Evolutionary conservation across 1,284 basidiomycete species (phyloP).

Genomic region (Cystobasidium slooffiae): DNA sequence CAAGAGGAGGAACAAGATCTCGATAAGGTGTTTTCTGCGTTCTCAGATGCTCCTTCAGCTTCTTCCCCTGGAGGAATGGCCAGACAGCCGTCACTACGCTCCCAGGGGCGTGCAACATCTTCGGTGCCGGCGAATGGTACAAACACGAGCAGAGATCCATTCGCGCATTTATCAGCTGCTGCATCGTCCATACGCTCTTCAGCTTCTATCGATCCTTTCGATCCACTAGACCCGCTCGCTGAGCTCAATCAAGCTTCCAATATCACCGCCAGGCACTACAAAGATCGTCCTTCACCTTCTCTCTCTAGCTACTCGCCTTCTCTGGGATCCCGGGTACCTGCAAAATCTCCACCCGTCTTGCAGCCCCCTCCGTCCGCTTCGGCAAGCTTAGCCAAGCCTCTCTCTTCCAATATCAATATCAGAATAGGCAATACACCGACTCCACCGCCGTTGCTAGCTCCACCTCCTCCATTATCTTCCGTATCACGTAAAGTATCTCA

Average conservation of each 20-base stretch:
- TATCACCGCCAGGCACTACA: constrained; percentile 14
- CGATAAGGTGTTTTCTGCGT: constrained; percentile 32
- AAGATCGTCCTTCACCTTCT: constrained; percentile 24
- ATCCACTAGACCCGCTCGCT: constrained; percentile 33
- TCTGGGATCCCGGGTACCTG: neutral
- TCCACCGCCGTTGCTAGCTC: constrained; percentile 29
- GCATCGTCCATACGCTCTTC: constrained; percentile 31
- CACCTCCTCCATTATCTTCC: constrained; percentile 18
- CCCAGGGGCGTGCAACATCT: neutral
- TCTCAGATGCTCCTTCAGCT: constrained; percentile 20
- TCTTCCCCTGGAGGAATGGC: neutral
- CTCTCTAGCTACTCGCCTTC: neutral
- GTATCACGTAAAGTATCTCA: constrained; percentile 3
- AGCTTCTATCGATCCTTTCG: constrained; percentile 19
- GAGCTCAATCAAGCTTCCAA: constrained; percentile 1
- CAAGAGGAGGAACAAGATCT: constrained; percentile 34
- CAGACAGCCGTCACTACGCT: neutral
- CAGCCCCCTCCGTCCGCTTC: neutral
- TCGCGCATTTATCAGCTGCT: constrained; percentile 29
- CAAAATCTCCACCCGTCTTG: neutral
- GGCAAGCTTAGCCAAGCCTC: neutral
- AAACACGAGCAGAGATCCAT: constrained; percentile 4
- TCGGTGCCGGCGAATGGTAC: neutral
- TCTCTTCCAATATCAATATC: neutral
- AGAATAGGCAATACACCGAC: neutral